Evolutionary conservation across 2,329 filamentous ascomycete genomes (phyloP), one percentile per base, ranked within the genome.

Genomic region (Cladosporium sp.): DNA sequence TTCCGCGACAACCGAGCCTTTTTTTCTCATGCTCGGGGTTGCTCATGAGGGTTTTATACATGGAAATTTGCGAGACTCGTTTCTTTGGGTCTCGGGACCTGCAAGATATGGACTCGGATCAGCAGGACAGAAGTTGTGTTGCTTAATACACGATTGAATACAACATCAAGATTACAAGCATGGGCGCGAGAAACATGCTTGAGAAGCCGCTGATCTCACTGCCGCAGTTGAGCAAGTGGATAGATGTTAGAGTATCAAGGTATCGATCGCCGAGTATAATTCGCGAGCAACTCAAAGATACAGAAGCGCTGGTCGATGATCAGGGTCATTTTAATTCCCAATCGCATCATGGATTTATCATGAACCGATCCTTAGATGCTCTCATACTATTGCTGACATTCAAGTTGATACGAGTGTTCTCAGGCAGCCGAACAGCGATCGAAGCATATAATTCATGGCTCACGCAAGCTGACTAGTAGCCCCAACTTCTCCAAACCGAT

Each of bases 401-500:
- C 8, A 46, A 21, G 7, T 21, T 10, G n/a, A 12, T 21, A 21
- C n/a, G 12, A 21, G n/a, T 21, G 40, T 46, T 46, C 14, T 21
- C 40, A 11, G 40, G 21, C 40, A 46, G n/a, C 21, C 37, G 3
- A 46, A 46, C 29, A 8, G 16, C 7, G 11, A 29, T 29, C 23
- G 49, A 29, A 18, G 7, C 40, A 46, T 46, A 46, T 12, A 18
- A 18, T 16, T 29, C 23, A 29, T 12, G 12, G 2, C 23, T 31
- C 23, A 62, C 23, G 52, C 52, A n/a, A 28, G 53, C 53, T 50
- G 44, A 53, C 63, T 56, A 40, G 18, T 23, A 53, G 44, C 58
- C 29, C 16, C 58, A n/a, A 66, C 56, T 28, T 66, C 56, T 29
- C 58, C 74, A 66, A 78, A 78, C 1, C 76, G 69, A 67, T 69